Percentiles rank a stretch among this genome's conserved stretches.
Conservation (phyloP, 768 basidiomycete genomes). For the Podaxis sp. region DNA sequence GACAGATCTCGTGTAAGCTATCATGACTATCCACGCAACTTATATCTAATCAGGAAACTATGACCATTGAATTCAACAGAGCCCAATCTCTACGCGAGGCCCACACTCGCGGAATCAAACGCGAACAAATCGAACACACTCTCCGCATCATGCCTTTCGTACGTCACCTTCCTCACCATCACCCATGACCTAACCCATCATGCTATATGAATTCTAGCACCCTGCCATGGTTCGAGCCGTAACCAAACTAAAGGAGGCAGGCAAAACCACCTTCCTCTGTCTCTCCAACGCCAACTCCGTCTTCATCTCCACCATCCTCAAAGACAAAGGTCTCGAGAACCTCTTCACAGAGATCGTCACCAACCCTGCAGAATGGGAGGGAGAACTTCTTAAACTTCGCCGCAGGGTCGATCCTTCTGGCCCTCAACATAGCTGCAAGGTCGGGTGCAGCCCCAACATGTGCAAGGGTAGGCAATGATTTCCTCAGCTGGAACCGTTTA, state of each 20-base stretch:
- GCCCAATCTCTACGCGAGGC: conserved; percentile 73
- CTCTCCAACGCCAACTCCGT: conserved; percentile 93
- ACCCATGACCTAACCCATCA: conserved; percentile 1
- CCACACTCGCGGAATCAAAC: conserved; percentile 65
- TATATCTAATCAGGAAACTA: conserved; percentile 3
- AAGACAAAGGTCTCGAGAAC: conserved; percentile 73
- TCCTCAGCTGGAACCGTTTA: not conserved
- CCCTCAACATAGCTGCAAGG: conserved; percentile 77
- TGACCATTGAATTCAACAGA: conserved; percentile 31
- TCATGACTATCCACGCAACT: no score
- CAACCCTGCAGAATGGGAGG: conserved; percentile 86
- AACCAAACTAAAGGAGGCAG: conserved; percentile 64
- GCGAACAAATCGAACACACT: conserved; percentile 74
- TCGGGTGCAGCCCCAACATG: conserved; percentile 96
- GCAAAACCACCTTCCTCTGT: conserved; percentile 80
- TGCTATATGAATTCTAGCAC: conserved; percentile 54
- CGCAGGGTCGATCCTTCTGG: conserved; percentile 75
- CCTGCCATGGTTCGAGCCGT: conserved; percentile 96
- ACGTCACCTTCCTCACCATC: conserved; percentile 25
- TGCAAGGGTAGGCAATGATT: conserved; percentile 75
- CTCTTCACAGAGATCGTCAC: conserved; percentile 87
- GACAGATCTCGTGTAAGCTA: conserved; percentile 89
- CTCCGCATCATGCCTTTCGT: conserved; percentile 88
- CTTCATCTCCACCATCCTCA: conserved; percentile 87
- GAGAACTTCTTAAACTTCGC: conserved; percentile 70